A percentile compares a stretch with the other conserved stretches of the same genome.
Conservation (phyloP, 106 monocot species). For the Iris macrosiphon region DNA sequence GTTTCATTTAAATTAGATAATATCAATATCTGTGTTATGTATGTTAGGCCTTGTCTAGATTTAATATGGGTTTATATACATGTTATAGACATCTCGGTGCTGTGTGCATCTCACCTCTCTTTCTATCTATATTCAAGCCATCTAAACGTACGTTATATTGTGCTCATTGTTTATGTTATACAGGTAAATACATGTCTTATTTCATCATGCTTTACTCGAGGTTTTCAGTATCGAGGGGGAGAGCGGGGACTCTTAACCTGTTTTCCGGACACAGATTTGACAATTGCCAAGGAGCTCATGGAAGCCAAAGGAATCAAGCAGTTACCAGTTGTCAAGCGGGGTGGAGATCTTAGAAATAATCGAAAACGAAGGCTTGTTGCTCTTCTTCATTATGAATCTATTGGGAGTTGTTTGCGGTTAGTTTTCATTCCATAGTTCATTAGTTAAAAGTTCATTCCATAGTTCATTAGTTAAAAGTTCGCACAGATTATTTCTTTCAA, state of each 20-base stretch:
- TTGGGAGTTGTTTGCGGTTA: slow-evolving; percentile 62
- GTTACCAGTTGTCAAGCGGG: slow-evolving; percentile 81
- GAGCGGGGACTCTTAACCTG: slow-evolving; percentile 85
- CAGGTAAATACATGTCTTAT: slow-evolving; percentile 58
- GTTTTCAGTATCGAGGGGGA: slow-evolving; percentile 59
- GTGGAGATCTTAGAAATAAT: slow-evolving; percentile 41
- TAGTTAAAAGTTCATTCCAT: too few species aligned
- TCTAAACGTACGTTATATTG: too few species aligned
- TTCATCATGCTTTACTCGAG: slow-evolving; percentile 64
- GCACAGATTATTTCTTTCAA: too few species aligned
- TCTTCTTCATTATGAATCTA: slow-evolving; percentile 82
- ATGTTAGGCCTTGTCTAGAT: too few species aligned
- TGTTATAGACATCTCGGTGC: too few species aligned
- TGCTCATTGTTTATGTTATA: too few species aligned
- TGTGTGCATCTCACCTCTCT: too few species aligned
- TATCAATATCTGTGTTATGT: too few species aligned
- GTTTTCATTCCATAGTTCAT: slow-evolving; percentile 8
- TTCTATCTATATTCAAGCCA: too few species aligned
- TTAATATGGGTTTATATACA: too few species aligned
- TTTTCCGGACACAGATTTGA: slow-evolving; percentile 86
- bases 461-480: too few species aligned
- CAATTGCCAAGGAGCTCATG: slow-evolving; percentile 89
- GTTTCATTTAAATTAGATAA: too few species aligned
- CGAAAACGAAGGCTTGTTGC: slow-evolving; percentile 63
- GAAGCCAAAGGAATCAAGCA: slow-evolving; percentile 96